Evolutionary conservation across 1,284 basidiomycete species (phyloP), one percentile per base, ranked within the genome.

Genomic region (Tremellales sp.): DNA sequence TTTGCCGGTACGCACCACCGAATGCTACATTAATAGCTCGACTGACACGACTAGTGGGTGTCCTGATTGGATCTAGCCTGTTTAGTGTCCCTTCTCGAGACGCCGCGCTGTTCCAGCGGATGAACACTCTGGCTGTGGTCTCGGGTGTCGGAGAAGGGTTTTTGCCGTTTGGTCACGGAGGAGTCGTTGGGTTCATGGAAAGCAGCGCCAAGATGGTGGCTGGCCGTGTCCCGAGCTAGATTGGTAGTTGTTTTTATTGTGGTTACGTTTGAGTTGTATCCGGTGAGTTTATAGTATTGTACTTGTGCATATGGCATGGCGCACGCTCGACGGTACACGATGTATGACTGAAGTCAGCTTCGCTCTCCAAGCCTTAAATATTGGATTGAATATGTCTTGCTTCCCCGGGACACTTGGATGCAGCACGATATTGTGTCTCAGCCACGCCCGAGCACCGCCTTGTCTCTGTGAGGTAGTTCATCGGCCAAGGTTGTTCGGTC

Each of bases 141-240:
- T 48, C 56, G 1, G 67, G 67, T 11, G 54, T 51, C 3, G 67
- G 67, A 0, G 67, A 69, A 45, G 67, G 67, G 3, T 59, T 69
- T 43, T 45, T 65, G 35, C 65, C 65, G 5, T 31, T 31, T 15
- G 29, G 29, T 31, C 29, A 15, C 8, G 49, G 52, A 43, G 43
- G 51, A 24, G 52, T 62, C 41, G 42, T 60, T 11, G 53, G 53
- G 11, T 49, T 58, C 7, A 51, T 61, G 33, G 63, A 59, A 39
- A 47, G 46, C 31, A 55, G 56, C 5, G 60, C 61, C 13, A 52
- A 59, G 40, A 51, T 65, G 49, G 48, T 62, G 12, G 61, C 61
- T 24, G 61, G 61, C 12, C 40, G 57, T 31, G 57, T 58, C 4
- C 57, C 57, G 13, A 46, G 36, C 36, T 39, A 33, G 29, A n/a